Conservation (phyloP, 331 rosid species). For the Quercus phellos region DNA sequence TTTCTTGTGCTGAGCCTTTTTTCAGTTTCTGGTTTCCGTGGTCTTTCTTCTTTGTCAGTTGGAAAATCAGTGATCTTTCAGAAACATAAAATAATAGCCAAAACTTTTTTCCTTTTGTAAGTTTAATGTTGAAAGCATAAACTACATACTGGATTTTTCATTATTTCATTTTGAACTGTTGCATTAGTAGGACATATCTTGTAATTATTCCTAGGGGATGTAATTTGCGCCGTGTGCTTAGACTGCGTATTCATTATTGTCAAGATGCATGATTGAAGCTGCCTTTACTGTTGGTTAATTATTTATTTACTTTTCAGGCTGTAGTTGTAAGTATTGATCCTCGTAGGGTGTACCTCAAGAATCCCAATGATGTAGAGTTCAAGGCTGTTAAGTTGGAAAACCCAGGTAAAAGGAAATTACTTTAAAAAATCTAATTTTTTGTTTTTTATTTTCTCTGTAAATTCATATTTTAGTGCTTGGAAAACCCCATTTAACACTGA, state of each 20-base stretch:
- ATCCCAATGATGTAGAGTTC: constrained; percentile 63
- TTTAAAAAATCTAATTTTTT: background rate
- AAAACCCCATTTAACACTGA: background rate
- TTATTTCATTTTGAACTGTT: background rate
- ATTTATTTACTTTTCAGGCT: constrained; percentile 52
- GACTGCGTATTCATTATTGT: background rate
- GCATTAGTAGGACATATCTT: background rate
- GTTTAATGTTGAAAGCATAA: background rate
- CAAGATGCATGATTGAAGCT: background rate
- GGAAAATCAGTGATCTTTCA: background rate
- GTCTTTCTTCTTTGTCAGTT: too few species aligned
- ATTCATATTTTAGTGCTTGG: background rate
- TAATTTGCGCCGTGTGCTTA: background rate
- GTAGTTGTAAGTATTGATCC: constrained; percentile 98
- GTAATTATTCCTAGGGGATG: background rate
- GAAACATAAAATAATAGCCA: background rate
- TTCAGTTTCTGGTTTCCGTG: background rate
- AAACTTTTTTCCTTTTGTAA: too few species aligned
- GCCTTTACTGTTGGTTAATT: constrained; percentile 13
- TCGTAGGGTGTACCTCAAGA: constrained; percentile 64
- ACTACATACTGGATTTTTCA: background rate
- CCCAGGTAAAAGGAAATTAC: constrained; percentile 43
- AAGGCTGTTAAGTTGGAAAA: constrained; percentile 51
- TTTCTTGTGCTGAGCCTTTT: background rate
- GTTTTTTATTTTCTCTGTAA: background rate